Base-by-base conservation (phyloP, 176 grass and related monocot genomes). In the Pontederia paniculata region DNA sequence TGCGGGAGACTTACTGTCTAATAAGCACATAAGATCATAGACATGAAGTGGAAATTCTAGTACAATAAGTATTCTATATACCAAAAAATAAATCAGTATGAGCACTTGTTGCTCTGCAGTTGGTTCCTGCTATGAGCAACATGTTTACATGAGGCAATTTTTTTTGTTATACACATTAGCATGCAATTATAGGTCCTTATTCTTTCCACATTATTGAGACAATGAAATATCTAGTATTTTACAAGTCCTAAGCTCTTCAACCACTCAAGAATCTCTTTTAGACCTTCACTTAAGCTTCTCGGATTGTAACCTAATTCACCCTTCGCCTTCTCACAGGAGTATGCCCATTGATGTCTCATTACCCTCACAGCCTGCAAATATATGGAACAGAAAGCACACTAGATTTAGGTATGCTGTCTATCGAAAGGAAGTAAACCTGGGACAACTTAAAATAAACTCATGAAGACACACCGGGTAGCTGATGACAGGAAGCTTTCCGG, bases 401-500 rank as follows among this genome's bases (percentile, higher is more conserved):
- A 1, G 46, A 10, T 25, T 48, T 3, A 48, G 15, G n/a, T 0
- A 48, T 23, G 12, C 12, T 41, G 48, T 21, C 9, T 37, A 2
- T 15, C 25, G 1, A 17, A 43, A 2, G 22, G 28, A 48, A 28
- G 61, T 45, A 64, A 50, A 45, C 6, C 17, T 16, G 48, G 10
- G 23, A 48, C 23, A 5, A 48, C 11, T 23, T 1, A 17, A 12
- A 68, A 55, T 9, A 54, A 48, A n/a, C 10, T 17, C 16, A 58
- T 0, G 25, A n/a, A 14, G 43, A 60, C 77, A 58, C 84, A 91
- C 93, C 12, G 93, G 86, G 71, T 88, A 91, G 46, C 93, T 98
- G 58, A 98, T 76, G 46, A 98, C 72, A 45, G 93, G 93, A 57
- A 91, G 83, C 18, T 83, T 98, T 73, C 93, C 86, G 23, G 93